Evolutionary conservation across 305 asterid genomes (phyloP), one percentile per base, ranked within the genome.

Genomic region (Fraxinus sp.): DNA sequence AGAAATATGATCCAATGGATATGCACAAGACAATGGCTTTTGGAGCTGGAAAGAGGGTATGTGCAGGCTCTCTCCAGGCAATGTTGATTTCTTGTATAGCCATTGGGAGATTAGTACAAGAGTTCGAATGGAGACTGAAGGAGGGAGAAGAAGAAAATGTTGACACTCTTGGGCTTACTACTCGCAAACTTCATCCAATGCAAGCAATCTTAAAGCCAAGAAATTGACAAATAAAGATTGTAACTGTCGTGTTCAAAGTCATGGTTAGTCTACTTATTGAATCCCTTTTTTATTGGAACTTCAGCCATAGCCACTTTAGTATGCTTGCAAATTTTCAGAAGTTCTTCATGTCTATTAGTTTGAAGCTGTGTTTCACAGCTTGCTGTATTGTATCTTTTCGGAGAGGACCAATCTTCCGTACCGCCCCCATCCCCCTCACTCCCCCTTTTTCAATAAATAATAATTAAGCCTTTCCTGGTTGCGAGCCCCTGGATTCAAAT

Each of bases 61-160:
- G 97, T 35, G 87, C 93, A 0, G 97, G 97, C 71, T 85, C 94
- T 43, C 90, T 90, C 24, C 97, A 92, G 75, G 97, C 95, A 4
- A 91, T 87, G 95, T 28, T 83, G 75, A 88, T 88, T 82, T 86
- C 92, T 9, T 89, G 97, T 85, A 41, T 84, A 16, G 79, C 91
- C 1, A 90, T 92, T n/a, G 97, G 91, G 24, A 83, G 94, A 85
- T 66, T 90, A 62, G 85, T 91, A 0, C 93, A 90, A 80, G 93
- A 91, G 80, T 92, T 89, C 22, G 83, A 91, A 86, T 89, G 66
- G 66, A 55, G 24, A 55, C 80, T 91, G 37, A 83, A 80, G 71
- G 91, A 85, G 0, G 92, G 90, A 32, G 95, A 91, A 80, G 89
- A 88, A 81, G 95, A 88, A 18, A 88, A 89, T 39, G 87, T 89